A percentile compares a stretch with the other conserved stretches of the same genome.
phyloP scores from a whole-genome alignment of 768 basidiomycete genomes.

The Ephemerocybe angulata region DNA sequence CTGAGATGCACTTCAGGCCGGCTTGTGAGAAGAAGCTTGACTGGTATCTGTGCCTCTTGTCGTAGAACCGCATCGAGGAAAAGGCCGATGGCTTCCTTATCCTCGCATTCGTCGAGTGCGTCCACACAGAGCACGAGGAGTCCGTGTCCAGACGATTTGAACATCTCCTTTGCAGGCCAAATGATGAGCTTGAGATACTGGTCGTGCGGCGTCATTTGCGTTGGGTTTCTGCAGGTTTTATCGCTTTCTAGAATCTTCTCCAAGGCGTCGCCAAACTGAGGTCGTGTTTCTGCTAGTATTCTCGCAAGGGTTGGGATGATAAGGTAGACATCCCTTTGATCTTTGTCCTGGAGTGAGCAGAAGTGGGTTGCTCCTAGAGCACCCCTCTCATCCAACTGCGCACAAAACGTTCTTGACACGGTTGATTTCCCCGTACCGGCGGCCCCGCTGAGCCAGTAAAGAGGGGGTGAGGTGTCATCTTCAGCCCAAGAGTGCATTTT shows the following conservation, averaged over 20 bases:
- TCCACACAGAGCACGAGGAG: constrained; percentile 16
- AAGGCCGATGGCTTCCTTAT: constrained; percentile 8
- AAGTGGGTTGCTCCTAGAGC: constrained; percentile 7
- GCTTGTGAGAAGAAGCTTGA: constrained; percentile 21
- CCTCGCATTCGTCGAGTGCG: constrained; percentile 20
- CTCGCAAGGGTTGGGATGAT: neutral
- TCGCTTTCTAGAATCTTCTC: neutral
- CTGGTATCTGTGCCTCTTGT: constrained; percentile 4
- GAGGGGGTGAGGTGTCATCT: neutral
- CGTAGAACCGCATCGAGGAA: constrained; percentile 12
- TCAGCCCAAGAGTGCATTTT: neutral
- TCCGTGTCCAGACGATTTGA: neutral
- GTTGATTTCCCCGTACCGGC: constrained; percentile 11
- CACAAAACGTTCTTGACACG: constrained; percentile 5
- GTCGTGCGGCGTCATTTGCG: neutral
- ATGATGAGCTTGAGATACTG: neutral
- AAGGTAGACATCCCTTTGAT: neutral
- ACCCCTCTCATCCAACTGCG: neutral
- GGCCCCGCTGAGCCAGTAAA: constrained; percentile 5
- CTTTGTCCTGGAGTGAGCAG: neutral
- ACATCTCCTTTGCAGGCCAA: neutral
- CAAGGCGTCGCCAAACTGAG: neutral
- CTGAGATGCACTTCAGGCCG: constrained; percentile 14
- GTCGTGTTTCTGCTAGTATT: neutral
- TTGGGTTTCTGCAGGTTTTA: neutral